Evolutionary conservation across 805 yeast genomes (phyloP), one percentile per base, ranked within the genome.

Genomic region (Candida manassasensis): DNA sequence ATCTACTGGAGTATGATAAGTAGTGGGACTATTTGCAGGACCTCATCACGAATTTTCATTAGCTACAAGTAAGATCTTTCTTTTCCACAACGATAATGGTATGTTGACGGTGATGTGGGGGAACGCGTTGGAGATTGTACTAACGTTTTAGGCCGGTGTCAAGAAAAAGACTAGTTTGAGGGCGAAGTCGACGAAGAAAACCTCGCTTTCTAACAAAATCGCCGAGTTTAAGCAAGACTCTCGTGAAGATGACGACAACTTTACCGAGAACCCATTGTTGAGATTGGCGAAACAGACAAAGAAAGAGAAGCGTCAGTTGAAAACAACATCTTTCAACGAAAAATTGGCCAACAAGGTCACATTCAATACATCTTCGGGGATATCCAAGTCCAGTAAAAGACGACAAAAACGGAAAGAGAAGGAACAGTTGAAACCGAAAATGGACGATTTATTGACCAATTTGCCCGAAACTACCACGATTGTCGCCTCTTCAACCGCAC

Each of bases 311-410:
- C 71, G 64, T 30, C 48, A 43, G 28, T 57, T 50, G 21, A 72
- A 65, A 43, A 49, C 67, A 21, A 63, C 59, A 25, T 63, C 54
- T 35, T 63, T 70, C 39, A 53, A 65, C 19, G 47, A 53, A 22
- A 50, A 49, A 18, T 38, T 61, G 32, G 43, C 53, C 33, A 42
- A 42, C 21, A 54, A 59, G 32, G 52, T 47, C 14, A 52, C 63
- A 10, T 50, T 55, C 39, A 61, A 59, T 33, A 50, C 68, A 38
- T 48, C 67, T 48, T 49, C 66, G 12, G 73, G 75, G 15, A 67
- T 84, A 28, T 79, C 87, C 14, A 84, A 83, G 52, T 78, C 86
- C 4, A 65, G 87, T 0, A 42, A 71, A 3, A 70, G 86, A 50
- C 70, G 86, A 44, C 79, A 80, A 47, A 75, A 84, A 44, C 66